These are phyloP conservation scores for Suhomyces vadensis DNA, from an alignment of 805 yeast species.

Conservation along the genomic window DNA sequence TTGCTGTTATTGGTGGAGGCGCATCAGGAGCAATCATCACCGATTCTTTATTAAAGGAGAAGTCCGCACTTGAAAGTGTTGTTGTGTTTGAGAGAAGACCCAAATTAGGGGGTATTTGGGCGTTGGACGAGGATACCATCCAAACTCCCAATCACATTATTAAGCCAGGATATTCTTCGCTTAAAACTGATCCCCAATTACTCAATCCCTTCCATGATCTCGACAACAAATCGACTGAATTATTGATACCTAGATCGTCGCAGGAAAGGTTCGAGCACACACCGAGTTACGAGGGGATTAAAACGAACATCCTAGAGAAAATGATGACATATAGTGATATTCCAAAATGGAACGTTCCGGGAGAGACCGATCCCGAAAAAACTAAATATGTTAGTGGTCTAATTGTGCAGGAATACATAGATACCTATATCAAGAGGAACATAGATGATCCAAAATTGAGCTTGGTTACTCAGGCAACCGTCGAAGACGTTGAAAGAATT, in stretches of 20 bases:
- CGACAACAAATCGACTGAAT: constrained; percentile 4
- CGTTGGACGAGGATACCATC: constrained; percentile 24
- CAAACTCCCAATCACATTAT: constrained; percentile 21
- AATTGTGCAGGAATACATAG: constrained; percentile 30
- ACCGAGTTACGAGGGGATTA: constrained; percentile 27
- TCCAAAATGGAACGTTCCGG: constrained; percentile 34
- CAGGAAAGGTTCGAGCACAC: constrained; percentile 35
- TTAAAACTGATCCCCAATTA: constrained; percentile 30
- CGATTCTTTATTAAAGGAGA: constrained; percentile 39
- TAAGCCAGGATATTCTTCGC: constrained; percentile 21
- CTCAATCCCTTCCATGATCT: constrained; percentile 24
- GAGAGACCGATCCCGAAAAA: constrained; percentile 19
- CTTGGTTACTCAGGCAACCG: constrained; percentile 33
- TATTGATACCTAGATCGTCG: constrained; percentile 11
- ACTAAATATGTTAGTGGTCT: constrained; percentile 28
- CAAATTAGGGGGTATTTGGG: constrained; percentile 48
- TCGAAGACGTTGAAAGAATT: constrained; percentile 38
- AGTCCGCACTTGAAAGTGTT: constrained; percentile 27
- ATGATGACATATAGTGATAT: constrained; percentile 48
- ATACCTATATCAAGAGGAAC: constrained; percentile 26
- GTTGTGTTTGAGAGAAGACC: constrained; percentile 43
- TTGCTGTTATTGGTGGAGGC: constrained; percentile 54
- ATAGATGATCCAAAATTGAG: constrained; percentile 18
- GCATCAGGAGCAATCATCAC: constrained; percentile 49
- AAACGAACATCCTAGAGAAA: constrained; percentile 45